Conservation (phyloP, 257 asterid species). For the Solanum pinnatisectum region DNA sequence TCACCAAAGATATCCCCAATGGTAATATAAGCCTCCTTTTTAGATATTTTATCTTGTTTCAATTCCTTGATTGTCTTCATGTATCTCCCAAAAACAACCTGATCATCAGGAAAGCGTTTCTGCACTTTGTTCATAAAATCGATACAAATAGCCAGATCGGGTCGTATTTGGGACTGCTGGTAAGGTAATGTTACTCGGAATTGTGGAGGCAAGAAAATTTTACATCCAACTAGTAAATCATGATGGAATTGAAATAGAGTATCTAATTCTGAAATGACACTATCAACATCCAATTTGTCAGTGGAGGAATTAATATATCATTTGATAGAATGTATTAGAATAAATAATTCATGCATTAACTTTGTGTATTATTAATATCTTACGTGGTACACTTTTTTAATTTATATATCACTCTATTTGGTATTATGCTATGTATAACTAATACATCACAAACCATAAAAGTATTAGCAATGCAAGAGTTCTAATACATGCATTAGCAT, state of each 20-base stretch:
- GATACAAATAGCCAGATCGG: neutral
- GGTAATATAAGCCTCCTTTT: neutral
- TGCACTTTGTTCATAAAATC: neutral
- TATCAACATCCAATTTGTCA: too few species aligned
- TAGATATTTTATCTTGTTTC: neutral
- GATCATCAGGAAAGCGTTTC: neutral
- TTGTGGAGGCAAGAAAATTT: neutral
- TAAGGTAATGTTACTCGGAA: neutral
- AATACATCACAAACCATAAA: too few species aligned
- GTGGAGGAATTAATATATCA: neutral
- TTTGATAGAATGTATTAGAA: too few species aligned
- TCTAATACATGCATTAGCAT: too few species aligned
- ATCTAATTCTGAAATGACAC: neutral
- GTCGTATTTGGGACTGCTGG: neutral
- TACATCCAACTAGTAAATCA: neutral
- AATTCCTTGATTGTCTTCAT: neutral
- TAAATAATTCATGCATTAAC: too few species aligned
- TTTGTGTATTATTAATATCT: too few species aligned
- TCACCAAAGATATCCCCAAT: neutral
- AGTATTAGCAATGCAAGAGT: too few species aligned
- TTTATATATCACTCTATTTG: too few species aligned
- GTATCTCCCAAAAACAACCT: neutral
- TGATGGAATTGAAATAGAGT: neutral
- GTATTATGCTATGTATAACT: too few species aligned
- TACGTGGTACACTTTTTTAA: too few species aligned